Conservation (phyloP, 352 stramenopile genomes). For the Pythium chondricola region DNA sequence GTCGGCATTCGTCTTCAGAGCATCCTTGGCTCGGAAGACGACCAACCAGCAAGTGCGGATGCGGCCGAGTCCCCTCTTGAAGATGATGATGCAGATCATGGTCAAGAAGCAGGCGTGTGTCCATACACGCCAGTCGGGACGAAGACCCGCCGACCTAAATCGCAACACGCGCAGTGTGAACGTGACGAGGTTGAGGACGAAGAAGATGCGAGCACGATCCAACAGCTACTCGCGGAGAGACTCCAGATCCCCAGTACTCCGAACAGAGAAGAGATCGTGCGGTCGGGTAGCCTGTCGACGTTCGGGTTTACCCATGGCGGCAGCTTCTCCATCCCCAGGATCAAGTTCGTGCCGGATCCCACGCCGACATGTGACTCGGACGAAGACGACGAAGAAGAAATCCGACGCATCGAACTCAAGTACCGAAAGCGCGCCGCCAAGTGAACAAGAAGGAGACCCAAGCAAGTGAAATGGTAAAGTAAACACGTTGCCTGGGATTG, state of each 20-base stretch:
- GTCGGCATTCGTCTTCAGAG: slow-evolving; percentile 15
- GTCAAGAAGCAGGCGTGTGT: not conserved
- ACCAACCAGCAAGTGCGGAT: not conserved
- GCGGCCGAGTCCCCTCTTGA: not conserved
- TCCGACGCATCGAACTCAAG: slow-evolving; percentile 71
- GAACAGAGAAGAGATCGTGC: slow-evolving; percentile 19
- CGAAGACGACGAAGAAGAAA: slow-evolving; percentile 67
- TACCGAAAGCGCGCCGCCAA: slow-evolving; percentile 30
- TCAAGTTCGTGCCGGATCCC: slow-evolving; percentile 46
- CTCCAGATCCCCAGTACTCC: slow-evolving; percentile 15
- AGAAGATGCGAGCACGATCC: slow-evolving; percentile 7
- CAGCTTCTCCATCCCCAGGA: slow-evolving; percentile 68
- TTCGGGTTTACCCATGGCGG: slow-evolving; percentile 16
- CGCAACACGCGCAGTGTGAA: slow-evolving; percentile 10
- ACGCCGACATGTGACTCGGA: slow-evolving; percentile 51
- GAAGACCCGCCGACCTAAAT: not conserved
- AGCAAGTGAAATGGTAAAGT: not conserved
- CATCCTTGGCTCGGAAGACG: not conserved
- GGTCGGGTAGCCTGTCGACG: slow-evolving; percentile 4
- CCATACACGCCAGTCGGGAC: not conserved
- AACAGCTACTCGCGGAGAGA: slow-evolving; percentile 6
- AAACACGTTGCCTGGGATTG: too few relatives aligned
- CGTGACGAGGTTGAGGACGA: slow-evolving; percentile 19
- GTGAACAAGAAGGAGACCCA: slow-evolving; percentile 3
- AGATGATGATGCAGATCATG: too few relatives aligned